Conservation (phyloP, 306 rosid genomes). For the Castanea crenata region DNA sequence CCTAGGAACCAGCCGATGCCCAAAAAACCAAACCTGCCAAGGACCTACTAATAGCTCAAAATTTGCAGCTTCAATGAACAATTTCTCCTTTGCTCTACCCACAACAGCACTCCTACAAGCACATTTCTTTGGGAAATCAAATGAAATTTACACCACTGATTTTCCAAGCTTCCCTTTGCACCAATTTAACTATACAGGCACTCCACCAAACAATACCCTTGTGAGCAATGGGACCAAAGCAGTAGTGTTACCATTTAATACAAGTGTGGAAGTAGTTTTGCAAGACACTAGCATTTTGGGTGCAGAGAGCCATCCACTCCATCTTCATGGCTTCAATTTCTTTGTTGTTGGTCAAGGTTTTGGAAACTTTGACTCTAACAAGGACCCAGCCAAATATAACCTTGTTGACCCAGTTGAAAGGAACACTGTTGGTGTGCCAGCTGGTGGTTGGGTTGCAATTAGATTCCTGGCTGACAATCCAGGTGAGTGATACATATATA, state of each 20-base stretch:
- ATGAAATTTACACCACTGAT: constrained; percentile 39
- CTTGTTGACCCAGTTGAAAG: constrained; percentile 67
- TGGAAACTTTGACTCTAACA: constrained; percentile 54
- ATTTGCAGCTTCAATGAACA: constrained; percentile 61
- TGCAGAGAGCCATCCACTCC: constrained; percentile 76
- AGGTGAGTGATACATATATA: constrained; percentile 25
- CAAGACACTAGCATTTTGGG: constrained; percentile 72
- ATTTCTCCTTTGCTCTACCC: constrained; percentile 55
- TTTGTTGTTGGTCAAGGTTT: constrained; percentile 65
- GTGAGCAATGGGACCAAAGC: constrained; percentile 47
- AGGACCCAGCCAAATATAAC: constrained; percentile 52
- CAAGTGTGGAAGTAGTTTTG: constrained; percentile 46
- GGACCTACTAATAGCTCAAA: constrained; percentile 66
- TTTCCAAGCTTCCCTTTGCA: constrained; percentile 47
- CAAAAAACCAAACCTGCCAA: constrained; percentile 59
- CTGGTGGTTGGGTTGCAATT: constrained; percentile 80
- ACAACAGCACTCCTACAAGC: constrained; percentile 59
- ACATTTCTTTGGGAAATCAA: constrained; percentile 37
- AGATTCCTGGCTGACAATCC: constrained; percentile 78
- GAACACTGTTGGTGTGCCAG: constrained; percentile 66
- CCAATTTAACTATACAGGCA: constrained; percentile 52
- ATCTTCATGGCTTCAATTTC: constrained; percentile 76
- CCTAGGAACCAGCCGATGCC: constrained; percentile 66
- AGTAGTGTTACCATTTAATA: constrained; percentile 33
- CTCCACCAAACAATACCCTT: constrained; percentile 48